These are phyloP conservation scores for Linnemannia zychae DNA, from an alignment of 192 early-diverging fungal species.

Conservation along the genomic window DNA sequence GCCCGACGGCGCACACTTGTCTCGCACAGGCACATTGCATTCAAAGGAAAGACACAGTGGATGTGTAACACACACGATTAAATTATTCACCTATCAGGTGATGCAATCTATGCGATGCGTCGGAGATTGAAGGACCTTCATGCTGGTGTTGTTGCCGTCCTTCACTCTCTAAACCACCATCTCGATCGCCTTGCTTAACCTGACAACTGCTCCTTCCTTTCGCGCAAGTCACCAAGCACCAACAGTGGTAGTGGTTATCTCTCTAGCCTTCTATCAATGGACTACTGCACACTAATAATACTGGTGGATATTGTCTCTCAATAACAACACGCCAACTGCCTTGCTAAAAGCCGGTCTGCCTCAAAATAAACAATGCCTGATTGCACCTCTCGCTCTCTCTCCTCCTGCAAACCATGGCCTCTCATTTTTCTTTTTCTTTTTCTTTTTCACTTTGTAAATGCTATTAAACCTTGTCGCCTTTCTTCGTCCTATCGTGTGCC, in stretches of 20 bases:
- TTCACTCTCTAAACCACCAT: too few species aligned
- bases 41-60: background rate
- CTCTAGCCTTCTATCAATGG: background rate
- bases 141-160: too few species aligned
- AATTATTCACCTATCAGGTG: constrained; percentile 1
- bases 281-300: background rate
- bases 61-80: background rate
- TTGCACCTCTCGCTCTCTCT: too few species aligned
- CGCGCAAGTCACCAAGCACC: background rate
- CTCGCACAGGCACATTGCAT: background rate
- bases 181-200: background rate
- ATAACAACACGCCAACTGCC: too few species aligned
- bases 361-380: too few species aligned
- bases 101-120: background rate
- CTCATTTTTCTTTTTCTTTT: too few species aligned
- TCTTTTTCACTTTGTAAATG: too few species aligned
- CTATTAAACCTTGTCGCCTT: background rate
- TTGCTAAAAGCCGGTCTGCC: background rate
- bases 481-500: background rate
- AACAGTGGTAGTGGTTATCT: background rate
- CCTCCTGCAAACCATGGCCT: too few species aligned
- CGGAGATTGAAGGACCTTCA: background rate
- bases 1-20: background rate
- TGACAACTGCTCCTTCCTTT: background rate
- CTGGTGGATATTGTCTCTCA: background rate